Base-by-base conservation (phyloP, 306 rosid genomes). In the Castanea mollissima region DNA sequence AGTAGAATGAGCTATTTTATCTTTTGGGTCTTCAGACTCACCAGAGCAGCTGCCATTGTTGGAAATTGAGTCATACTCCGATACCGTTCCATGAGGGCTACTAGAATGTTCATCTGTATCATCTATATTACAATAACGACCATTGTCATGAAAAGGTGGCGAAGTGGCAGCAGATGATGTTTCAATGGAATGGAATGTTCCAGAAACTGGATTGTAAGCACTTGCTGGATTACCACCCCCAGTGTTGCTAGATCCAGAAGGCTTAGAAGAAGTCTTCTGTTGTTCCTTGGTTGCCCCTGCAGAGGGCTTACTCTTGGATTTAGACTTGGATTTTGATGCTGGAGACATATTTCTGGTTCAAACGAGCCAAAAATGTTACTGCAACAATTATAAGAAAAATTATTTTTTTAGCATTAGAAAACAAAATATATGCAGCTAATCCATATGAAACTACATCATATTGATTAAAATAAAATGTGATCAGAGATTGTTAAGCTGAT, bases 1-100 rank as follows among this genome's bases (percentile, higher is more conserved):
- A 51, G 92, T 54, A 23, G 82, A 77, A 82, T 79, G 86, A 20
- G 88, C 68, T 29, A 71, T 72, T 86, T 88, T 91, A 59, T 92
- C 93, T 77, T 90, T 93, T 57, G 81, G 92, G 74, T 91, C 98
- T 76, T 91, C 97, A 11, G 97, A 93, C 83, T 93, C 98, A 32
- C 97, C 97, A 49, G 97, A 93, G 80, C 94, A 93, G 87, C 98
- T 93, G 7, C 92, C 97, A 44, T 86, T 93, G 74, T 87, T 93
- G n/a, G 98, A 93, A 84, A 93, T 83, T 20, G 97, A 83, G 83
- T 93, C 98, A 78, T 83, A 90, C 87, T 93, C 97, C 0, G 69
- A 82, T 71, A 84, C 82, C 0, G 89, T 74, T 64, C 90, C 88
- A 70, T 80, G 84, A 21, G 89, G 83, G 79, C 87, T 88, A 51